These are phyloP conservation scores for Boletus reticulatus DNA, from an alignment of 768 basidiomycete genomes.

Conservation along the genomic window DNA sequence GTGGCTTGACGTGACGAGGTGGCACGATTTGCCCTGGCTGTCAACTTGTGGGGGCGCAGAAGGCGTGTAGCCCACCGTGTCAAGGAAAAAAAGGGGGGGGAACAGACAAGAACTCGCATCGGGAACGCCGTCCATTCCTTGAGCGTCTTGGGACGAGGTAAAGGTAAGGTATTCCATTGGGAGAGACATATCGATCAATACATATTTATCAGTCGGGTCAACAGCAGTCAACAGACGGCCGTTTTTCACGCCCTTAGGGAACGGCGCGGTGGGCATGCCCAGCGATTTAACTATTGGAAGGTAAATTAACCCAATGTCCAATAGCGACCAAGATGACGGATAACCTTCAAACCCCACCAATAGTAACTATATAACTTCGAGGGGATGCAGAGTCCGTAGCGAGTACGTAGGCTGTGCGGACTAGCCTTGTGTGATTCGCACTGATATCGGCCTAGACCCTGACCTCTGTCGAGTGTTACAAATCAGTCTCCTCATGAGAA, in stretches of 20 bases:
- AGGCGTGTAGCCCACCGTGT: not conserved
- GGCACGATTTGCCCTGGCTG: not conserved
- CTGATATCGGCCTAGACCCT: constrained; percentile 12
- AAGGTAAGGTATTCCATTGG: not conserved
- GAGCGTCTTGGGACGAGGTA: constrained; percentile 1
- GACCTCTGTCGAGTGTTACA: constrained; percentile 4
- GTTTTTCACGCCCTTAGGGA: constrained; percentile 13
- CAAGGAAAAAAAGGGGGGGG: not conserved
- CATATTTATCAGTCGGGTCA: constrained; percentile 17
- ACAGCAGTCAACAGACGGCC: constrained; percentile 19
- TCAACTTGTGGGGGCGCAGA: not conserved
- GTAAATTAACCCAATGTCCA: constrained; percentile 28
- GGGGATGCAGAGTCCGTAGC: not conserved
- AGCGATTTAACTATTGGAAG: constrained; percentile 24
- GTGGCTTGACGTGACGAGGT: constrained; percentile 1
- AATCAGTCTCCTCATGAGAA: constrained; percentile 10
- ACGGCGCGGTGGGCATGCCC: constrained; percentile 2
- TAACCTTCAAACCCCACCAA: constrained; percentile 12
- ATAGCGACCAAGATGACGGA: constrained; percentile 12
- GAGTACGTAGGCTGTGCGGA: constrained; percentile 6
- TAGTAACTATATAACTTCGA: constrained; percentile 16
- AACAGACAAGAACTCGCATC: not conserved
- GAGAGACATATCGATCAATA: constrained; percentile 12
- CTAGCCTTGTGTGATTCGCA: constrained; percentile 10
- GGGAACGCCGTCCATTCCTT: not conserved